Conservation (phyloP, 768 basidiomycete genomes). For the Xanthoconium stramineum region DNA sequence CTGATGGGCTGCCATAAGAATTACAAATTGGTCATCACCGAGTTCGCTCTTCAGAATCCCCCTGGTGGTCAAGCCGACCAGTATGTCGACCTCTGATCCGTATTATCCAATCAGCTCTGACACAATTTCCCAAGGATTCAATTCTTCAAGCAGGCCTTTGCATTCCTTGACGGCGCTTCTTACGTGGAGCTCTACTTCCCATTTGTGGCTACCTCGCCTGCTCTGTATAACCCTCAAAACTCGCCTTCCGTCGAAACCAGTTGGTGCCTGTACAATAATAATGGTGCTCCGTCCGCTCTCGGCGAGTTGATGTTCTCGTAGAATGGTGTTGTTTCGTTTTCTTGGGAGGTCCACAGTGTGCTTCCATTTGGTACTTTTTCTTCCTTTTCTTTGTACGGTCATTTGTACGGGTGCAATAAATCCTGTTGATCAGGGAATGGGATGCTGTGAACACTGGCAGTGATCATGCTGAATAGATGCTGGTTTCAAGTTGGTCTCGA, state of each 20-base stretch:
- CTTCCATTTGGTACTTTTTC: neutral
- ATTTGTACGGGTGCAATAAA: no score
- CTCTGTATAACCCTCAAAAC: slow-evolving; percentile 23
- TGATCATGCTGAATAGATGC: neutral
- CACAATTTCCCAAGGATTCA: slow-evolving; percentile 19
- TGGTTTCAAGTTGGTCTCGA: neutral
- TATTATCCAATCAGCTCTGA: neutral
- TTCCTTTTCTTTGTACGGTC: neutral
- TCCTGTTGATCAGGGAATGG: no score
- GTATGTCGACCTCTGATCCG: slow-evolving; percentile 15
- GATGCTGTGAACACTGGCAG: no score
- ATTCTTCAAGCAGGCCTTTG: slow-evolving; percentile 33
- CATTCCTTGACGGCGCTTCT: slow-evolving; percentile 33
- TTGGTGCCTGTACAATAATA: slow-evolving; percentile 33
- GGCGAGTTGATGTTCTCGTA: slow-evolving; percentile 23
- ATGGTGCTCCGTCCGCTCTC: slow-evolving; percentile 25
- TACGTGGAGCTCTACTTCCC: slow-evolving; percentile 37
- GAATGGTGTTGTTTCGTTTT: neutral
- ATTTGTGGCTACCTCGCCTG: slow-evolving; percentile 33
- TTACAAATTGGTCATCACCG: slow-evolving; percentile 28
- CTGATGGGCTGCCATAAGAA: slow-evolving; percentile 15
- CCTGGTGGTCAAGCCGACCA: slow-evolving; percentile 29
- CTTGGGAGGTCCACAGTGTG: neutral
- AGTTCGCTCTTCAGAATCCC: slow-evolving; percentile 34
- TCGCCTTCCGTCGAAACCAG: slow-evolving; percentile 23